Evolutionary conservation across 441 rosid species (phyloP).

Genomic region (Kokia cookei): DNA sequence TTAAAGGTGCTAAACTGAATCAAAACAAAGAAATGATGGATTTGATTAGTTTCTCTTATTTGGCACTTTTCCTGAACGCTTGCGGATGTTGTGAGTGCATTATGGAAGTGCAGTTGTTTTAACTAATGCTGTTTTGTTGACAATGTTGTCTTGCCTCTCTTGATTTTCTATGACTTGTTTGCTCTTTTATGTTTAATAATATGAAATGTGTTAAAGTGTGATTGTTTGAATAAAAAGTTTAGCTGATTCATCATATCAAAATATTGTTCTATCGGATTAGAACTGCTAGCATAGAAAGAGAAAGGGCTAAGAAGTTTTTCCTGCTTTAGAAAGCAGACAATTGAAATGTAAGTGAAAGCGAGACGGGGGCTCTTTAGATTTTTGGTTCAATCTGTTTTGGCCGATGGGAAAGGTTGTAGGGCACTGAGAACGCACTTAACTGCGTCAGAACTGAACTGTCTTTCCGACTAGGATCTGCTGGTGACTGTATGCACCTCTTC

Average conservation of each 20-base stretch:
- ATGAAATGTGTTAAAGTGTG: not conserved
- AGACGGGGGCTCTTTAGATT: not conserved
- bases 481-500: not conserved
- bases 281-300: not conserved
- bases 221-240: not conserved
- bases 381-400: not conserved
- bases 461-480: not conserved
- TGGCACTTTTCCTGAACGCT: not conserved
- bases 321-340: not conserved
- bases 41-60: not conserved
- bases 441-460: not conserved
- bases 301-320: not conserved
- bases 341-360: not conserved
- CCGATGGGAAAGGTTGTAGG: not conserved
- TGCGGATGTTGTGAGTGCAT: not conserved
- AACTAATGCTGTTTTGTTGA: not conserved
- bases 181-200: not conserved
- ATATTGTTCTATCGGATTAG: not conserved
- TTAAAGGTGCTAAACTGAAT: not conserved
- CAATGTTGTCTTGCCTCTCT: not conserved
- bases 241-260: not conserved
- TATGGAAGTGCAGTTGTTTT: not conserved
- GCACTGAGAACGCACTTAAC: not conserved
- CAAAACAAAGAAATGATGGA: not conserved
- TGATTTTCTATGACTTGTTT: not conserved